These are phyloP conservation scores for Taphrina pruni DNA, from an alignment of 1,139 yeast species.

Conservation along the genomic window DNA sequence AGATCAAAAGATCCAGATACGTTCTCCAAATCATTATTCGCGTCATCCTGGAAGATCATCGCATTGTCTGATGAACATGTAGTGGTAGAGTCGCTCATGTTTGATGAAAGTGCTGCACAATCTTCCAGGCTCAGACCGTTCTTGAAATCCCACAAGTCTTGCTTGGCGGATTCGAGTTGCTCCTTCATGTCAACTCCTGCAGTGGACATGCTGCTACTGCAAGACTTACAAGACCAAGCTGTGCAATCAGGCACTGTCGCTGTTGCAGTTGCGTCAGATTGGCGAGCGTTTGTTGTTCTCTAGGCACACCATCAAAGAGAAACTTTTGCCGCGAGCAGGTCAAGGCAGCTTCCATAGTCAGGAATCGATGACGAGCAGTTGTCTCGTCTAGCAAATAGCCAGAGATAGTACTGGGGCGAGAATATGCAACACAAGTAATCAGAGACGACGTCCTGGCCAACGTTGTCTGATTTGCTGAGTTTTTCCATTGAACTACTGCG, in stretches of 20 bases:
- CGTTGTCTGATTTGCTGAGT: too few species aligned
- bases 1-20: neutral
- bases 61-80: neutral
- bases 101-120: too few species aligned
- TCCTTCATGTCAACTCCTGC: neutral
- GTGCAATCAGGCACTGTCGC: constrained; percentile 15
- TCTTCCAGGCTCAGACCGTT: constrained; percentile 8
- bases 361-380: too few species aligned
- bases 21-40: neutral
- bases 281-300: constrained; percentile 30
- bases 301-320: constrained; percentile 21
- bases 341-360: constrained; percentile 5
- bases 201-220: too few species aligned
- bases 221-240: constrained; percentile 8
- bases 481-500: too few species aligned
- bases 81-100: too few species aligned
- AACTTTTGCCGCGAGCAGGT: constrained; percentile 33
- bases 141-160: constrained; percentile 25
- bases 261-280: constrained; percentile 25
- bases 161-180: constrained; percentile 32
- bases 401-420: too few species aligned
- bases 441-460: too few species aligned
- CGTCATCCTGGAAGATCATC: constrained; percentile 3
- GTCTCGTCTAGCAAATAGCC: too few species aligned
- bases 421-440: too few species aligned